A percentile compares a stretch with the other conserved stretches of the same genome.
Evolutionary conservation across 352 stramenopile genomes (phyloP).

Genomic region (Salisapilia sapeloensis): DNA sequence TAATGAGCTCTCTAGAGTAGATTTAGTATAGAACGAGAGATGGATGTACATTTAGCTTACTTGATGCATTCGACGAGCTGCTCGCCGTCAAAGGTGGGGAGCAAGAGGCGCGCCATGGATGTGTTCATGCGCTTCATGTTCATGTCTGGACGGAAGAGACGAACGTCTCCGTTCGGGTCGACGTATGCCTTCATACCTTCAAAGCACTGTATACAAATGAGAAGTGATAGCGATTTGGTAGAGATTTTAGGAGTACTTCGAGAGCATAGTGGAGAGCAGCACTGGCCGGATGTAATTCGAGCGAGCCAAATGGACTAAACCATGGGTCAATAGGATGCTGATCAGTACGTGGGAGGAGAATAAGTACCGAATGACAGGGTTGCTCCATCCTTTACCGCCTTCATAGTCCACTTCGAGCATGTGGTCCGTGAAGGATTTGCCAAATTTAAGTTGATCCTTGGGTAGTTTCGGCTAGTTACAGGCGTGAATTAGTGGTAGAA

Average conservation of each 20-base stretch:
- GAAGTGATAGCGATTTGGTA: not conserved
- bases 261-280: conserved; percentile 90
- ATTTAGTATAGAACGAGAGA: conserved; percentile 4
- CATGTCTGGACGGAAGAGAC: conserved; percentile 91
- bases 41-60: conserved; percentile 12
- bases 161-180: conserved; percentile 64
- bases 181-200: conserved; percentile 94
- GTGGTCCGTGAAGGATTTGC: conserved; percentile 91
- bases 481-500: not conserved
- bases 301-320: conserved; percentile 72
- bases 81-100: conserved; percentile 83
- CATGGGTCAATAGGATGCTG: not conserved
- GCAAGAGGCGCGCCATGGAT: conserved; percentile 86
- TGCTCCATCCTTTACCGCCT: conserved; percentile 64
- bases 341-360: not conserved
- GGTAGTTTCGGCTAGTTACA: conserved; percentile 38
- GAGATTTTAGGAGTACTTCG: conserved; percentile 11
- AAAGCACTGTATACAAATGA: conserved; percentile 57
- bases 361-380: conserved; percentile 66
- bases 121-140: conserved; percentile 93
- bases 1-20: conserved; percentile 30
- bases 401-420: conserved; percentile 94
- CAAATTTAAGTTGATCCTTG: conserved; percentile 86
- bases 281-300: conserved; percentile 86
- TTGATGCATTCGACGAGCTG: conserved; percentile 85